A percentile compares a stretch with the other conserved stretches of the same genome.
Evolutionary conservation across 148 eudicot species (phyloP).

Genomic region (Silene latifolia): DNA sequence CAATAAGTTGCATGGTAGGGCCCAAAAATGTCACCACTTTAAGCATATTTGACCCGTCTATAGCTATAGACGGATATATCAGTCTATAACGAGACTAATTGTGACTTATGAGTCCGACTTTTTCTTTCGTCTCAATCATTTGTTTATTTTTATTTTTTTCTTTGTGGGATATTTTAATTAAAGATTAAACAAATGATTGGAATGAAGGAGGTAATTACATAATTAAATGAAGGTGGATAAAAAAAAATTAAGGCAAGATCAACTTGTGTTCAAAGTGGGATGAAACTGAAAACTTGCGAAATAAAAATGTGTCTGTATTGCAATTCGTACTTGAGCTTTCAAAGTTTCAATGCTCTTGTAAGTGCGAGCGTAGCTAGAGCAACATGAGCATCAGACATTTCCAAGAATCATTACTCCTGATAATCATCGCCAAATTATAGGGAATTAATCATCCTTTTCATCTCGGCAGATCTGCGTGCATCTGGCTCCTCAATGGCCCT

Average conservation of each 20-base stretch:
- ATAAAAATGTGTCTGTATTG: background rate
- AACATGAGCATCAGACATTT: background rate
- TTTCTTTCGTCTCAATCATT: no score
- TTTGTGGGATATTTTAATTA: no score
- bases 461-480: slow-evolving; percentile 75
- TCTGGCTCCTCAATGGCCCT: no score
- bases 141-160: no score
- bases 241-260: background rate
- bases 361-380: slow-evolving; percentile 1
- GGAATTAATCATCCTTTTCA: slow-evolving; percentile 83
- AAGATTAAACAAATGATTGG: no score
- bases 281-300: background rate
- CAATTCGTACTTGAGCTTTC: background rate
- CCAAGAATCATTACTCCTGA: background rate
- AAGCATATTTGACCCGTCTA: no score
- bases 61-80: no score
- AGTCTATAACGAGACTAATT: no score
- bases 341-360: background rate
- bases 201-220: no score
- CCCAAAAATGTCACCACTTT: no score
- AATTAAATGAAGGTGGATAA: background rate
- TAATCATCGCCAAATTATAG: slow-evolving; percentile 28
- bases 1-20: no score
- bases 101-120: no score
- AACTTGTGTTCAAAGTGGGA: background rate